Base-by-base conservation (phyloP, 805 yeast species). In the Scheffersomyces lignosus region DNA sequence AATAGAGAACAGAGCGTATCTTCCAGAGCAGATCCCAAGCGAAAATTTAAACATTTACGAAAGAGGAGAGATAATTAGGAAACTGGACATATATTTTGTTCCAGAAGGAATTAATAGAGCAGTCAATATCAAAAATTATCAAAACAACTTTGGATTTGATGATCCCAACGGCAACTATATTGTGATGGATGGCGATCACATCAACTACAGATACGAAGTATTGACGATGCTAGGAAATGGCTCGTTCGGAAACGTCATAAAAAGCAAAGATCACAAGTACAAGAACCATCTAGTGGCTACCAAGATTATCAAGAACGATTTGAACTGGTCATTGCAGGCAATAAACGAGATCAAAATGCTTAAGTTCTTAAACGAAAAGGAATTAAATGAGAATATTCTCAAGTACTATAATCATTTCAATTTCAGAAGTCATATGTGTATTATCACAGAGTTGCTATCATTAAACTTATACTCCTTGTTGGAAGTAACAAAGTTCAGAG, bases 401-500 rank as follows among this genome's bases (percentile, higher is more conserved):
- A 44, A 18, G 58, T 84, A 82, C 48, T 53, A 67, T 25, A 85
- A 81, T 28, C 88, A 85, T 59, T 87, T 87, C 61, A 78, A 77
- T 45, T 88, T 87, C 56, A 69, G 95, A 40, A 81, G 87, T 15
- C 96, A 87, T 52, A 75, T 87, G 65, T 87, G 95, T 56, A 83
- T 87, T 26, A 78, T 79, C 1, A 83, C 90, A 0, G 96, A 88
- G 52, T 58, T 83, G 4, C 63, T 88, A 14, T 78, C 87, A 0
- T 60, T 83, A 13, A 86, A 85, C 40, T 54, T 87, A 24, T 83
- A 75, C 48, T 83, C 87, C 26, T 58, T 76, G 22, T 56, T 80
- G 18, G 81, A 80, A 48, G 47, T 75, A 1, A 65, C 71, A 0
- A 54, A 66, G 18, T 80, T 72, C 49, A 60, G 60, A 40, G 87